Evolutionary conservation across 139 green algal species (phyloP).

Genomic region (Zygnema circumcarinatum): DNA sequence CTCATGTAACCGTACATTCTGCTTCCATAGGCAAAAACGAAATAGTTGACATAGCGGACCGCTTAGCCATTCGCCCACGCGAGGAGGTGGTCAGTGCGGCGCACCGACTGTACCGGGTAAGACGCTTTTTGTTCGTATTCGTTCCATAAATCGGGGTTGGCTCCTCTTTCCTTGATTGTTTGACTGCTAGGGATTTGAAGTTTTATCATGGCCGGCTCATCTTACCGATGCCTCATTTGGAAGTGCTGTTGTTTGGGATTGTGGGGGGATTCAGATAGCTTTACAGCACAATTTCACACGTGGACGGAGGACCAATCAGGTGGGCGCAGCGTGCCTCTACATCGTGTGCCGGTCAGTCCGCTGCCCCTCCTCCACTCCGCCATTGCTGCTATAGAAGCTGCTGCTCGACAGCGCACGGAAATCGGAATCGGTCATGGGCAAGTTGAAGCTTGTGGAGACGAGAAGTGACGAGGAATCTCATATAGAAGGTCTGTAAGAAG

Average conservation of each 20-base stretch:
- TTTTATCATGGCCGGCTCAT: background rate
- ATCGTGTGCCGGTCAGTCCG: conserved; percentile 87
- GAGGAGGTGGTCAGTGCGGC: conserved; percentile 78
- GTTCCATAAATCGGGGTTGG: background rate
- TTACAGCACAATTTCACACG: conserved; percentile 92
- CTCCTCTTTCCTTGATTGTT: conserved; percentile 1
- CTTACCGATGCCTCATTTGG: background rate
- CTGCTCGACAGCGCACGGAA: too few relatives aligned
- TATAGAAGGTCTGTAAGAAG: too few relatives aligned
- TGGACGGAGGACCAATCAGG: conserved; percentile 85
- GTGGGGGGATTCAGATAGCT: conserved; percentile 69
- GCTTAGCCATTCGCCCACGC: conserved; percentile 78
- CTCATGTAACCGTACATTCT: too few relatives aligned
- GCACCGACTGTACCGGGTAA: conserved; percentile 64
- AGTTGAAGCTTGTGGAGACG: too few relatives aligned
- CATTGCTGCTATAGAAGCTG: too few relatives aligned
- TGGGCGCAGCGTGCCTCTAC: conserved; percentile 94
- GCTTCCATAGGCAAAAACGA: conserved; percentile 68
- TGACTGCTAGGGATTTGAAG: background rate
- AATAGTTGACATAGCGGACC: conserved; percentile 79
- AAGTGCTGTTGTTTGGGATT: background rate
- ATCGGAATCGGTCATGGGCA: too few relatives aligned
- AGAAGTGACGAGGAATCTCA: too few relatives aligned
- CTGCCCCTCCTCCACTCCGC: too few relatives aligned
- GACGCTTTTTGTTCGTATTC: background rate